These are phyloP conservation scores for Chara braunii DNA, from an alignment of 139 green algal species.

Conservation along the genomic window DNA sequence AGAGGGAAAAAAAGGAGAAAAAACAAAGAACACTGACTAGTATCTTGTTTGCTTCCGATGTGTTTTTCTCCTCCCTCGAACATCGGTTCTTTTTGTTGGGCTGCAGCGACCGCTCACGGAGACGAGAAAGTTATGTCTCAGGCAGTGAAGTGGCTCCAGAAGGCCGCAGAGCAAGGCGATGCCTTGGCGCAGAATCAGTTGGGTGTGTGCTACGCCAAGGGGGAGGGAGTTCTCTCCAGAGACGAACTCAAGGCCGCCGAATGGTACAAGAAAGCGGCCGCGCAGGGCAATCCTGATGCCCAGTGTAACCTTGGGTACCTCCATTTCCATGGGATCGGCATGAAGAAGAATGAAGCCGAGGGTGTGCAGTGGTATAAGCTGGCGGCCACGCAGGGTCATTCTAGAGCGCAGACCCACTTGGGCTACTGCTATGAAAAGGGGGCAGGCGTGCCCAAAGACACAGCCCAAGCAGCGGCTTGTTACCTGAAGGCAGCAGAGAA, in stretches of 20 bases:
- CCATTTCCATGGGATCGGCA: conserved; percentile 13
- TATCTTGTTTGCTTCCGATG: too few species aligned
- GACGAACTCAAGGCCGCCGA: conserved; percentile 21
- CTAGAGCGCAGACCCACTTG: conserved; percentile 18
- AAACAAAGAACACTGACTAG: too few species aligned
- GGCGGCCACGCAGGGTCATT: conserved; percentile 29
- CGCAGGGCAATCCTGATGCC: conserved; percentile 18
- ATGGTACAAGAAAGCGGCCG: conserved; percentile 23
- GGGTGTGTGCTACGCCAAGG: conserved; percentile 23
- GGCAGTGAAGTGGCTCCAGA: conserved; percentile 27
- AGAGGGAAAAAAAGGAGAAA: too few species aligned
- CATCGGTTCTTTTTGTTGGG: too few species aligned
- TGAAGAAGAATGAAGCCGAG: conserved; percentile 24
- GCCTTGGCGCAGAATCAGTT: conserved; percentile 16
- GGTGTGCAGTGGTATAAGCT: conserved; percentile 30
- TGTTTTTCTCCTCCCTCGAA: too few species aligned
- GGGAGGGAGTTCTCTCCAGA: neutral
- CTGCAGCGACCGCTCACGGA: too few species aligned
- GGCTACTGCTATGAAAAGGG: conserved; percentile 9
- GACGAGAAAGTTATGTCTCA: conserved; percentile 35
- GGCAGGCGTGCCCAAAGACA: neutral
- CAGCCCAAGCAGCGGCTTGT: conserved; percentile 7
- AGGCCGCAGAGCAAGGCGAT: conserved; percentile 35
- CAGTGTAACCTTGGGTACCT: conserved; percentile 39
- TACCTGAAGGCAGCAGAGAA: conserved; percentile 19